These are phyloP conservation scores for Fusarium nematophilum DNA, from an alignment of 2,329 filamentous ascomycete species.

Conservation along the genomic window DNA sequence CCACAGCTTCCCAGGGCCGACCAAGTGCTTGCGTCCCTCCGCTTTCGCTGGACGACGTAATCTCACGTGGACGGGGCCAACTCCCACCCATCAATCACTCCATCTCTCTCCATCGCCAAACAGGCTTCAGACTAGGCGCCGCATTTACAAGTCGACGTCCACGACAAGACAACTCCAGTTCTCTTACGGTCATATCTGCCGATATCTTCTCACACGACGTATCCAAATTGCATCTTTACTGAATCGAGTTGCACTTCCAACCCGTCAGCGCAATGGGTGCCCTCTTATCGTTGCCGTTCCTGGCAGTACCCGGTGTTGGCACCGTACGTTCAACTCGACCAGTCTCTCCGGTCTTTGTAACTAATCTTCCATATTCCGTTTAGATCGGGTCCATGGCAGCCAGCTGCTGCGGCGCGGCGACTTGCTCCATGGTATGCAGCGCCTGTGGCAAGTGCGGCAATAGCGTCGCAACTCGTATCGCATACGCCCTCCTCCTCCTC, in stretches of 20 bases:
- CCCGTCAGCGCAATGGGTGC: conserved; percentile 77
- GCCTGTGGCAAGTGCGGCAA: conserved; percentile 97
- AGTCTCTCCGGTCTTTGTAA: neutral
- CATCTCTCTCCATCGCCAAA: conserved; percentile 22
- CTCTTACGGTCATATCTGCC: too few species aligned
- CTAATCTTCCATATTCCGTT: conserved; percentile 1
- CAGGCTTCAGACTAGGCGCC: neutral
- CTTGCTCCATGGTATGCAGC: conserved; percentile 94
- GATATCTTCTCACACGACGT: too few species aligned
- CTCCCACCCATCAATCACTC: conserved; percentile 32
- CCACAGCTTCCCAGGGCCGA: neutral
- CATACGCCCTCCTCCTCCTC: conserved; percentile 92
- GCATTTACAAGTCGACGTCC: neutral
- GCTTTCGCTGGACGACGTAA: conserved; percentile 34
- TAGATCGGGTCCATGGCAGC: conserved; percentile 82
- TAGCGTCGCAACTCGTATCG: conserved; percentile 96
- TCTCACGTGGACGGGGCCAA: conserved; percentile 40
- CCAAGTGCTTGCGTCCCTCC: conserved; percentile 4
- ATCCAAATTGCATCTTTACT: too few species aligned
- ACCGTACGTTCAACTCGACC: conserved; percentile 71
- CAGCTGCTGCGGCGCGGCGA: conserved; percentile 96
- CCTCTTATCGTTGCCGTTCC: conserved; percentile 86
- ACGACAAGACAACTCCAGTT: neutral
- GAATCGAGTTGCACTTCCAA: conserved; percentile 2
- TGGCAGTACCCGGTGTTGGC: conserved; percentile 87